Evolutionary conservation across 768 basidiomycete species (phyloP), one percentile per base, ranked within the genome.

Genomic region (Tulasnella sp.): DNA sequence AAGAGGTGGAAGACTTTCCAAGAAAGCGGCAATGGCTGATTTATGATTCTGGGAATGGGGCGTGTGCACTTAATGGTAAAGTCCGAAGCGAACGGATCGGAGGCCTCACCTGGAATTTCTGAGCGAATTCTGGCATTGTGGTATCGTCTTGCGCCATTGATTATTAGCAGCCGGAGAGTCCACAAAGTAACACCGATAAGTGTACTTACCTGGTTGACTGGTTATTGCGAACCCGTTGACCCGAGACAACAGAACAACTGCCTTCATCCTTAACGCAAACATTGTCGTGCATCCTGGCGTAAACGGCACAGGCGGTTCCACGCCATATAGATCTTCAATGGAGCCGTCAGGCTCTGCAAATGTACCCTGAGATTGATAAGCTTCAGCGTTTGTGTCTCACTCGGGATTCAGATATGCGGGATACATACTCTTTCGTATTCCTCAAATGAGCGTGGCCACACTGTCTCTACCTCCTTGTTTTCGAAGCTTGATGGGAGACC

Each of bases 381-480:
- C 22, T 15, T 15, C 25, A 24, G n/a, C 24, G 16, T 16, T 1
- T 10, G 19, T 32, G n/a, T 33, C 22, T 31, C 19, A 34, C 7
- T 4, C 32, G 3, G 29, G 25, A 12, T 13, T 6, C 29, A 19
- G 29, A 13, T 2, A 24, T 8, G 8, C 3, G 44, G 15, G 13
- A 16, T 25, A 24, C 54, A 16, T 24, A 56, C 55, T 27, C 22
- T 25, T 40, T 56, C 53, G 44, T 56, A 55, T 24, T 56, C 55
- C 1, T 56, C 55, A n/a, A 54, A 37, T 12, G 35, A 34, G 10
- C 55, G 16, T 10, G 55, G 55, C 55, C 55, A 56, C n/a, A 56
- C 55, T 22, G 55, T 56, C 44, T 51, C 49, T 5, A 42, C 44
- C 15, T 43, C 37, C 25, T 39, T 27, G n/a, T 51, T 42, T 28